Evolutionary conservation across 2,329 filamentous ascomycete genomes (phyloP).

Genomic region (Cytospora paraplurivora): DNA sequence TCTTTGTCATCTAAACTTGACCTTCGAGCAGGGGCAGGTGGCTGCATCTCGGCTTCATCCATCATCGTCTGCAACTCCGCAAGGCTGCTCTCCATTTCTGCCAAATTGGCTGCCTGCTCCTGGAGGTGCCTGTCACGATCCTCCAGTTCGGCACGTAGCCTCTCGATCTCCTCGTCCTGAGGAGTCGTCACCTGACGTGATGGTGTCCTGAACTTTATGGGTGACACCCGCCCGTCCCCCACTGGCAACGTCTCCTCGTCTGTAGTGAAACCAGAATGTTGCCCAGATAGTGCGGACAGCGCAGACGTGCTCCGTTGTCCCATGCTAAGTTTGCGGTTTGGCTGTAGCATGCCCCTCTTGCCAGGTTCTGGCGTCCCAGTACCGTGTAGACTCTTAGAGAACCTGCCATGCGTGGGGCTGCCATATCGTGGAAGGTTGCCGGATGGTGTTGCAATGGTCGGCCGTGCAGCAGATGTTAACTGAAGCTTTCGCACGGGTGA

Average conservation of each 20-base stretch:
- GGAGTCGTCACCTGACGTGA: conserved; percentile 50
- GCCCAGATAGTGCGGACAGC: conserved; percentile 58
- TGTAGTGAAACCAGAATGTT: conserved; percentile 46
- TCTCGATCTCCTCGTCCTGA: conserved; percentile 72
- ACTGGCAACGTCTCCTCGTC: conserved; percentile 62
- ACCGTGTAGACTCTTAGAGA: conserved; percentile 65
- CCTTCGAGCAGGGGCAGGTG: conserved; percentile 40
- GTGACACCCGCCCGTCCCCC: conserved; percentile 54
- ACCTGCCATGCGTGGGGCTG: conserved; percentile 63
- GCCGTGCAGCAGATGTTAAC: conserved; percentile 60
- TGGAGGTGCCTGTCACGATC: conserved; percentile 86
- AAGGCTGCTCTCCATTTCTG: conserved; percentile 87
- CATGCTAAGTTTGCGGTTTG: conserved; percentile 54
- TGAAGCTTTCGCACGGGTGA: conserved; percentile 76
- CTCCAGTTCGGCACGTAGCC: conserved; percentile 72
- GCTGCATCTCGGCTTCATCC: conserved; percentile 53
- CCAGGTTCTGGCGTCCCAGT: conserved; percentile 55
- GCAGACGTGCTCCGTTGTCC: conserved; percentile 63
- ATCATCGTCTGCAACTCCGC: conserved; percentile 76
- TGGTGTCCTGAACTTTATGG: conserved; percentile 54
- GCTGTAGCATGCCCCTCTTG: conserved; percentile 51
- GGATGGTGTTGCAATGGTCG: conserved; percentile 58
- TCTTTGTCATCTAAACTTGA: conserved; percentile 69
- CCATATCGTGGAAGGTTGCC: conserved; percentile 57
- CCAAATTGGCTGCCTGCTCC: conserved; percentile 79